Percentiles rank a stretch among this genome's conserved stretches.
These are phyloP conservation scores for Tephrocybe sp. DNA, from an alignment of 768 basidiomycete genomes.

Conservation along the genomic window DNA sequence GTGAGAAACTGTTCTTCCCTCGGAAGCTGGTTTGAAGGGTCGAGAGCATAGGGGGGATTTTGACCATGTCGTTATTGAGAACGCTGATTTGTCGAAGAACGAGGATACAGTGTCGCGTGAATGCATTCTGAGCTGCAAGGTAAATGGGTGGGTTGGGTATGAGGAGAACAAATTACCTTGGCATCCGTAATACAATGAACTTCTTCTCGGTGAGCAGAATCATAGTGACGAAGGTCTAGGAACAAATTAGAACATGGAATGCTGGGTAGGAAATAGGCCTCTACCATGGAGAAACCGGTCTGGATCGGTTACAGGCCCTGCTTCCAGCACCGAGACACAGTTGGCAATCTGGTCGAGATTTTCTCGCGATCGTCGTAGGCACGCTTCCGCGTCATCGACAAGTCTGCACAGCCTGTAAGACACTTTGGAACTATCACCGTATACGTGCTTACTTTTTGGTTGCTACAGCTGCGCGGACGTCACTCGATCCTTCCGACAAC, in stretches of 20 bases:
- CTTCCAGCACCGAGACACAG: conserved; percentile 49
- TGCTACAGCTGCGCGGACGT: conserved; percentile 48
- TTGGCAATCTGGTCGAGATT: conserved; percentile 54
- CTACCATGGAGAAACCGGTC: conserved; percentile 57
- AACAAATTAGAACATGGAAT: conserved; percentile 7
- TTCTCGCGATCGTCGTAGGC: conserved; percentile 56
- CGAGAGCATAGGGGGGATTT: conserved; percentile 63
- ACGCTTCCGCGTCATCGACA: conserved; percentile 58
- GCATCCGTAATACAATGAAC: conserved; percentile 52
- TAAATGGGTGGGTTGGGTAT: conserved; percentile 20
- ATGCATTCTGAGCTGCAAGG: conserved; percentile 55
- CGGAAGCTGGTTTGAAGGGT: conserved; percentile 71
- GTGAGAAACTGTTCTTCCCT: conserved; percentile 81
- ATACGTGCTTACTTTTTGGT: conserved; percentile 40
- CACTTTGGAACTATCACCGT: not conserved
- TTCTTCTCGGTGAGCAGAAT: conserved; percentile 60
- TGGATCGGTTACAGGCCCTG: conserved; percentile 46
- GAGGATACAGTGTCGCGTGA: conserved; percentile 63
- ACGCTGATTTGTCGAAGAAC: conserved; percentile 72
- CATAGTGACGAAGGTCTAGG: conserved; percentile 62
- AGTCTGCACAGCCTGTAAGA: conserved; percentile 33
- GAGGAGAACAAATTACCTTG: conserved; percentile 39
- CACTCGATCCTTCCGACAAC: conserved; percentile 58
- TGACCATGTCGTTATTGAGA: conserved; percentile 79
- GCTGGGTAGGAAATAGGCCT: too few species aligned